Evolutionary conservation across 495 filamentous ascomycete genomes (phyloP), one percentile per base, ranked within the genome.

Genomic region (Aeminium ludgeri): DNA sequence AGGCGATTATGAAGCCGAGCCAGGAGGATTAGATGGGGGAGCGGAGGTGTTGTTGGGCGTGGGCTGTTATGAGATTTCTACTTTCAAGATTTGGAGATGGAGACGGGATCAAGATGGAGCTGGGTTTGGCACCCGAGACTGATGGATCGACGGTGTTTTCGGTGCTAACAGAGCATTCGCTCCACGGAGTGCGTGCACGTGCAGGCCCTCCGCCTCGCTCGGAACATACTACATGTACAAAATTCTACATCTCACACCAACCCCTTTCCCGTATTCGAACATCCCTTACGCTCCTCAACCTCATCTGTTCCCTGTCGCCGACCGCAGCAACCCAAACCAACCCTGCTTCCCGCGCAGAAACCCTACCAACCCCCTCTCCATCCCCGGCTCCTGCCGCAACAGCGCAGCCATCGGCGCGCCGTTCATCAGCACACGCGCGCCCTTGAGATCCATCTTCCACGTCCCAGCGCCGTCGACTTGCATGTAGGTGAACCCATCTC

Each of bases 1-100:
- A 87, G 55, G 56, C 58, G 43, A 62, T 76, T 40, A 50, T 17
- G 30, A 34, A 32, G 32, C 41, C 48, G 28, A 51, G 41, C 39
- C 53, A 56, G 49, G 20, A 17, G 35, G 30, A 23, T n/a, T n/a
- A n/a, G n/a, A n/a, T 10, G 20, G n/a, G 20, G 36, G 23, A 7
- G 35, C 5, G 18, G 13, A 38, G 6, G 32, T 11, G 34, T 36
- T 6, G 13, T 3, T 30, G 29, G 27, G 13, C 31, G 33, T 6
- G 33, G 33, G 33, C 8, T 30, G 7, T 30, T 30, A 7, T 30
- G 7, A n/a, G n/a, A 7, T 30, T n/a, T 30, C n/a, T 30, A n/a
- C 28, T 30, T 30, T 7, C n/a, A n/a, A 30, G 7, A n/a, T 7
- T 7, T 7, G 28, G 28, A 30, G n/a, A n/a, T 35, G 33, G 16